phyloP scores from a whole-genome alignment of 768 basidiomycete species.

The Mycena amicta region DNA sequence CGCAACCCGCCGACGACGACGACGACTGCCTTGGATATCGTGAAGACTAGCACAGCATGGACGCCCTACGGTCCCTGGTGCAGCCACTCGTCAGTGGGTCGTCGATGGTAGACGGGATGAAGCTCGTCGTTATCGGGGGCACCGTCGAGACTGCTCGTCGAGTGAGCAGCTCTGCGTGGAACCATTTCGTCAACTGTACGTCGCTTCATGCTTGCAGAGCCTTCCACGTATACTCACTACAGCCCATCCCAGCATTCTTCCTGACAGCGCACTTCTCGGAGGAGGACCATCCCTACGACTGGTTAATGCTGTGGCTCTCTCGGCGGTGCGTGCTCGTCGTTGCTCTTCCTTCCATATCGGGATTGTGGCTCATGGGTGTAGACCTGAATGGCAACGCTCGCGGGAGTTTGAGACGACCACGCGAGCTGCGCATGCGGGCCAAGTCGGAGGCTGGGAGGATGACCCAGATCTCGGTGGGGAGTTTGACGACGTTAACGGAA shows the following conservation, averaged over 20 bases:
- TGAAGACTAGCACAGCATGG: slow-evolving; percentile 50
- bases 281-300: slow-evolving; percentile 89
- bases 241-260: slow-evolving; percentile 65
- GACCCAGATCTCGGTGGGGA: slow-evolving; percentile 27
- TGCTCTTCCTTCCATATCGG: neutral
- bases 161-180: slow-evolving; percentile 81
- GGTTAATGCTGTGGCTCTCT: slow-evolving; percentile 90
- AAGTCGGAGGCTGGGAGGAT: slow-evolving; percentile 50
- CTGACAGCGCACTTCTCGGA: slow-evolving; percentile 89
- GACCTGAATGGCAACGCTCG: slow-evolving; percentile 83
- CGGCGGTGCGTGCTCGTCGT: slow-evolving; percentile 43
- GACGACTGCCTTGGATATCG: neutral
- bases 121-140: slow-evolving; percentile 86
- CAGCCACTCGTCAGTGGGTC: slow-evolving; percentile 80
- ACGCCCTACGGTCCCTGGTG: slow-evolving; percentile 79
- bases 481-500: slow-evolving; percentile 38
- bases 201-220: neutral
- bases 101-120: slow-evolving; percentile 85
- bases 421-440: slow-evolving; percentile 61
- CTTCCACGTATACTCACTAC: neutral
- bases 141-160: slow-evolving; percentile 86
- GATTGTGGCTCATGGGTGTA: neutral
- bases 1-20: neutral
- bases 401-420: slow-evolving; percentile 90
- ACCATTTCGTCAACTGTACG: slow-evolving; percentile 59